These are phyloP conservation scores for Sicyos baderoa DNA, from an alignment of 306 rosid species.

Conservation along the genomic window DNA sequence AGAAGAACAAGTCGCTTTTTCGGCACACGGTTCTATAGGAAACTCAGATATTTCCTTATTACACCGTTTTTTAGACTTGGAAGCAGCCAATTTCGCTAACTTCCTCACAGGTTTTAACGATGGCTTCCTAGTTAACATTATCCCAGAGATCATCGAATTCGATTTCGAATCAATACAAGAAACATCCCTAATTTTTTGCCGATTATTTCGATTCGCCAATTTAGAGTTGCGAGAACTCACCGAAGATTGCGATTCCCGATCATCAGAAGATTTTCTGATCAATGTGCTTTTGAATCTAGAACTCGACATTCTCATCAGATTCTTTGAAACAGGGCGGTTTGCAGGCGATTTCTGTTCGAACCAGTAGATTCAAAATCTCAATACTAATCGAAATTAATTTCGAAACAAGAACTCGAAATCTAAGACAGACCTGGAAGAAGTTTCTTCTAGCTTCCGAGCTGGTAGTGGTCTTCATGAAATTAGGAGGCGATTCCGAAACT, in stretches of 20 bases:
- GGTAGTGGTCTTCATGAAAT: constrained; percentile 44
- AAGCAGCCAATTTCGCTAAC: constrained; percentile 32
- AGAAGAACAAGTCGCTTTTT: constrained; percentile 70
- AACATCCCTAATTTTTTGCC: constrained; percentile 1
- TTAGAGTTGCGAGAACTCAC: constrained; percentile 29
- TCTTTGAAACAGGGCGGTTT: constrained; percentile 19
- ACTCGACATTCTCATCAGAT: constrained; percentile 43
- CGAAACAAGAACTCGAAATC: constrained; percentile 11
- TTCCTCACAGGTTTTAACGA: constrained; percentile 46
- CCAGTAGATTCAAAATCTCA: not conserved
- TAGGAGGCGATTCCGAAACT: constrained; percentile 34
- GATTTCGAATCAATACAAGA: constrained; percentile 20
- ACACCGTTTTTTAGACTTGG: constrained; percentile 38
- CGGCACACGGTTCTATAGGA: constrained; percentile 35
- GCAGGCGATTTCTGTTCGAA: constrained; percentile 13
- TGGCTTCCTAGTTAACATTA: constrained; percentile 38
- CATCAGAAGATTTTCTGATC: constrained; percentile 27
- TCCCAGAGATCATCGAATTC: constrained; percentile 21
- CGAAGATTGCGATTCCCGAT: constrained; percentile 19
- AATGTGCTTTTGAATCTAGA: constrained; percentile 41
- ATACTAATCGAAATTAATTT: not conserved
- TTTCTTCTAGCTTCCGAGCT: constrained; percentile 48
- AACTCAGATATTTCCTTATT: constrained; percentile 21
- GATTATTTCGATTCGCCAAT: constrained; percentile 20
- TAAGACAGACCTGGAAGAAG: constrained; percentile 40